Conservation (phyloP, 164 flowering plant genomes). For the Tetrastigma voinierianum region DNA sequence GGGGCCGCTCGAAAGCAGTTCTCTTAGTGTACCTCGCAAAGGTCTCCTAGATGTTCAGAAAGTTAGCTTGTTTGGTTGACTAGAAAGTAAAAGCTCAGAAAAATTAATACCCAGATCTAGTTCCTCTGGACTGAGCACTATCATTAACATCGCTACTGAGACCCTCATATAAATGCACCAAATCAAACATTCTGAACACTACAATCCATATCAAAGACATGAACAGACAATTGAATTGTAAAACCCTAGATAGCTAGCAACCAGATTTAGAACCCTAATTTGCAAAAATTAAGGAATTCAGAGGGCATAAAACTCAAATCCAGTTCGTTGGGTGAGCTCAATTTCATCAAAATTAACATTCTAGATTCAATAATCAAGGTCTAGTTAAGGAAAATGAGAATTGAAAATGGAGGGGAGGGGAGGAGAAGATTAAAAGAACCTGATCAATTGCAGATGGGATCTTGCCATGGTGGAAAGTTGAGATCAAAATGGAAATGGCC, state of each 20-base stretch:
- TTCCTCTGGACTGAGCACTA: slow-evolving; percentile 1
- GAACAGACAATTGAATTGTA: not conserved
- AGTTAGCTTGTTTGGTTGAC: slow-evolving; percentile 18
- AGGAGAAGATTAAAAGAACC: no score
- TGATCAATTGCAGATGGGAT: slow-evolving; percentile 90
- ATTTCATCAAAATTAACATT: not conserved
- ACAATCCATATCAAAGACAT: not conserved
- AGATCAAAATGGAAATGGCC: slow-evolving; percentile 83
- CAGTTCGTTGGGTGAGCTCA: not conserved
- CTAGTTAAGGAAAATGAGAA: not conserved
- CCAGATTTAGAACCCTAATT: not conserved
- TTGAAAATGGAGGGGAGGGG: not conserved
- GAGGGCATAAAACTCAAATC: slow-evolving; percentile 5
- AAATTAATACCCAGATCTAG: slow-evolving; percentile 6
- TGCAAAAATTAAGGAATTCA: not conserved
- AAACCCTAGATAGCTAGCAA: not conserved
- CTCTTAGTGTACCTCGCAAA: slow-evolving; percentile 81
- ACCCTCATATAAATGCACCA: not conserved
- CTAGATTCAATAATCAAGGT: not conserved
- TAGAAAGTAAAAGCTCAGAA: not conserved
- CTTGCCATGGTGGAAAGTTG: slow-evolving; percentile 82
- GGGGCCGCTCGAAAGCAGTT: slow-evolving; percentile 97
- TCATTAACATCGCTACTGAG: no score
- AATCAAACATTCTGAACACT: not conserved
- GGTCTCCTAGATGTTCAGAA: slow-evolving; percentile 52